Base-by-base conservation (phyloP, 345 rosid genomes). In the Murraya koenigii region DNA sequence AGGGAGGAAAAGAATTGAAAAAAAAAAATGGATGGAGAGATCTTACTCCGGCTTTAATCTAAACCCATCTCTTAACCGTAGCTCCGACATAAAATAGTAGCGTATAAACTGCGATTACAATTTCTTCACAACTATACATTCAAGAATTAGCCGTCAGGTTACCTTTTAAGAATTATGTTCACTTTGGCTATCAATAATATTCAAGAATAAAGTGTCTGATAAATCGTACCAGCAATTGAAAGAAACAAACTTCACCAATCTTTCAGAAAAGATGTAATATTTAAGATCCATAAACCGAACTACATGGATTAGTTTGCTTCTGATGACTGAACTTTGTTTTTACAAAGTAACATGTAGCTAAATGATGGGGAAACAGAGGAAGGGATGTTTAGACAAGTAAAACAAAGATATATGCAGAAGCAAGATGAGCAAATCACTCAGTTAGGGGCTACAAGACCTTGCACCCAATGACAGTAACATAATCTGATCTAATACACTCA, bases 291-390 rank as follows among this genome's bases (percentile, higher is more conserved):
- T 20, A 28, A 13, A 60, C 56, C 8, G 49, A 33, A 58, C 69
- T 68, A 20, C 75, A 60, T 0, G 35, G 39, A 35, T 74, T 58
- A 69, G 56, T 72, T 68, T 77, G 69, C 59, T 61, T 74, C 52
- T 8, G 38, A 74, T 33, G 25, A 0, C 26, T 15, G 30, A 49
- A 23, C 47, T 68, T 61, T 33, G 61, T 79, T 33, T 66, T 28
- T 38, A 74, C 78, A 67, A 20, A 61, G 59, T 62, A 49, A 22
- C 11, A 58, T 60, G 55, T 17, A 65, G 61, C 73, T 65, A 74
- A 32, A 74, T 30, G 13, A 30, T 8, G 26, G 39, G 61, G 32
- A 36, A 60, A 38, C 17, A 38, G n/a, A 30, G 5, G 44, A 0
- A 6, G 22, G 35, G 17, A 14, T n/a, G 20, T 7, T 23, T 10